Percentiles rank a stretch among this genome's conserved stretches.
These are phyloP conservation scores for Suhomyces taliae DNA, from an alignment of 1,139 yeast species.

Conservation along the genomic window DNA sequence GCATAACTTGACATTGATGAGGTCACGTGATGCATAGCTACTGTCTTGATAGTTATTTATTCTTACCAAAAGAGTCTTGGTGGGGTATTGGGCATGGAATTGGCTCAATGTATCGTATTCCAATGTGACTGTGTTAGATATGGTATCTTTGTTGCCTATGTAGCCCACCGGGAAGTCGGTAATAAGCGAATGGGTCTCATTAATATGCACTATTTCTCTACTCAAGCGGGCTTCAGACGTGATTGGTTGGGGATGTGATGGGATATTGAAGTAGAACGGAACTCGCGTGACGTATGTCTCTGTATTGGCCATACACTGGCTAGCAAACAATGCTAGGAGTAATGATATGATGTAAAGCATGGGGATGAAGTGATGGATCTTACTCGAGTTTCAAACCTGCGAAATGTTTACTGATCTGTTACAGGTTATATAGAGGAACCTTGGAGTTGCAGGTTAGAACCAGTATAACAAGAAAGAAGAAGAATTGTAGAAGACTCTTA, in stretches of 20 bases:
- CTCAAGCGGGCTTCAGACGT: neutral
- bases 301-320: conserved; percentile 32
- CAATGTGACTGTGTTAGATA: conserved; percentile 3
- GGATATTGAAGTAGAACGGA: conserved; percentile 40
- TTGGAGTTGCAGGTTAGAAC: neutral
- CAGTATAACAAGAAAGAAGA: too few species aligned
- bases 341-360: conserved; percentile 1
- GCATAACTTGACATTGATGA: conserved; percentile 39
- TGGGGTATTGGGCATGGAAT: conserved; percentile 1
- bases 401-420: neutral
- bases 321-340: conserved; percentile 1
- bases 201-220: conserved; percentile 14
- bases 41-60: conserved; percentile 36
- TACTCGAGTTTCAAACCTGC: neutral
- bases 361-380: neutral
- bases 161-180: conserved; percentile 32
- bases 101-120: conserved; percentile 14
- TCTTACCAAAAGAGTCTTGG: conserved; percentile 26
- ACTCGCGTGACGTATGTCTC: conserved; percentile 34
- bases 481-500: neutral
- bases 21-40: conserved; percentile 31
- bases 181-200: conserved; percentile 28
- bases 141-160: neutral
- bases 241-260: conserved; percentile 17
- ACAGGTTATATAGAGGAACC: neutral